These are phyloP conservation scores for Catunica adiposa DNA, from an alignment of 2,329 filamentous ascomycete genomes.

Conservation along the genomic window DNA sequence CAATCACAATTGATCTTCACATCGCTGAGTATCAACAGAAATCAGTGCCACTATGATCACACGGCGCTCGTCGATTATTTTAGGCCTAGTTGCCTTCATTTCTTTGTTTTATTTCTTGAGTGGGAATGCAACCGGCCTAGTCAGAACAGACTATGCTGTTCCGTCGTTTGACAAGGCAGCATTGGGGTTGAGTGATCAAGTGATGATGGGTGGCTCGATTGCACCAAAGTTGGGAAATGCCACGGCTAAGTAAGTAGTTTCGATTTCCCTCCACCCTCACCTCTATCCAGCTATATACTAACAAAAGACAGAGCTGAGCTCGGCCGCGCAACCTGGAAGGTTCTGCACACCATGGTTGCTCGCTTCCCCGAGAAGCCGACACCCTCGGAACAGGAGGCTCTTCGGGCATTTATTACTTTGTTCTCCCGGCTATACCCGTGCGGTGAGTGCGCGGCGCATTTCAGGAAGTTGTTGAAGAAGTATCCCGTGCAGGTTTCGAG, in stretches of 20 bases:
- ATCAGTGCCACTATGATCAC: constrained; percentile 25
- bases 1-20: not conserved
- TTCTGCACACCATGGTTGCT: constrained; percentile 55
- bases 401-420: constrained; percentile 48
- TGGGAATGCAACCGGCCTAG: constrained; percentile 12
- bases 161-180: constrained; percentile 25
- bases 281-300: constrained; percentile 1
- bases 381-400: constrained; percentile 42
- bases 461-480: constrained; percentile 42
- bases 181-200: constrained; percentile 24
- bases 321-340: constrained; percentile 51
- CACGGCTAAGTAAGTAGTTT: constrained; percentile 47
- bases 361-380: constrained; percentile 51
- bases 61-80: constrained; percentile 34
- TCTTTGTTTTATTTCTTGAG: constrained; percentile 40
- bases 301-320: constrained; percentile 38
- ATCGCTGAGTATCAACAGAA: not conserved
- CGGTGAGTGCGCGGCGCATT: constrained; percentile 52
- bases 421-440: constrained; percentile 56
- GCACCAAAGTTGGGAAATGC: constrained; percentile 71
- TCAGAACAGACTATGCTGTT: constrained; percentile 5
- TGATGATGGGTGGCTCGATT: constrained; percentile 53
- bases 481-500: constrained; percentile 50
- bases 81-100: constrained; percentile 39
- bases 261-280: not conserved